These are phyloP conservation scores for Fusarium sp. DNA, from an alignment of 2,329 filamentous ascomycete species.

Conservation along the genomic window DNA sequence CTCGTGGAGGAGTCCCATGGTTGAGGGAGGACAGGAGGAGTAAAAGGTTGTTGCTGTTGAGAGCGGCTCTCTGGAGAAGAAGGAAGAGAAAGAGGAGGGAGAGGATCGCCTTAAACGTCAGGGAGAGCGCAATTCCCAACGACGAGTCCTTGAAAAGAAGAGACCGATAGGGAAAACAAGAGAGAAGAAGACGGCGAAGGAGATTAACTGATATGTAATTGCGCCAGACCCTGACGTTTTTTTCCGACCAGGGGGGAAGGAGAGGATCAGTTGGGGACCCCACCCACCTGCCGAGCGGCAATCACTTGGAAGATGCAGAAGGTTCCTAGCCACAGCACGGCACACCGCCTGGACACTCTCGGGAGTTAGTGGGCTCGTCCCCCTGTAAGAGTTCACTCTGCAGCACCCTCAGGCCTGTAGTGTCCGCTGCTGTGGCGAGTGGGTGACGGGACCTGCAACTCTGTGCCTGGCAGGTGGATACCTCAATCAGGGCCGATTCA, in stretches of 20 bases:
- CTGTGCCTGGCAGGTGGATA: slow-evolving; percentile 32
- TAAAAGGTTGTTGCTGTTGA: slow-evolving; percentile 3
- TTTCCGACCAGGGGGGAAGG: slow-evolving; percentile 34
- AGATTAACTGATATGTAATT: slow-evolving; percentile 50
- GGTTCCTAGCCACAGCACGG: slow-evolving; percentile 11
- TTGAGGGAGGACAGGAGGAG: slow-evolving; percentile 22
- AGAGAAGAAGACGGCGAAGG: slow-evolving; percentile 39
- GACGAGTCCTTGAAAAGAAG: slow-evolving; percentile 32
- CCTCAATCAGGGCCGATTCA: background rate
- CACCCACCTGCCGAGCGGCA: slow-evolving; percentile 23
- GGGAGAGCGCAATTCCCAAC: slow-evolving; percentile 23
- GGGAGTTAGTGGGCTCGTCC: slow-evolving; percentile 4
- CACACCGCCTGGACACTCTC: slow-evolving; percentile 33
- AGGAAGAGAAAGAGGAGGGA: background rate
- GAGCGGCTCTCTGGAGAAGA: slow-evolving; percentile 1
- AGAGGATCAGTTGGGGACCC: slow-evolving; percentile 24
- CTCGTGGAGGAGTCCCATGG: slow-evolving; percentile 69
- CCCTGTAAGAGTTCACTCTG: slow-evolving; percentile 8
- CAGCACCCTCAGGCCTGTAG: slow-evolving; percentile 11
- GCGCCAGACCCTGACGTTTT: slow-evolving; percentile 42
- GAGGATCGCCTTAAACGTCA: slow-evolving; percentile 17
- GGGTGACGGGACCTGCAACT: slow-evolving; percentile 3
- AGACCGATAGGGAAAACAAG: slow-evolving; percentile 32
- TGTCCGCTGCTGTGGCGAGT: background rate
- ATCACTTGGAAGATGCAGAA: background rate